Conservation (phyloP, 306 rosid genomes). For the Vigna angularis region DNA sequence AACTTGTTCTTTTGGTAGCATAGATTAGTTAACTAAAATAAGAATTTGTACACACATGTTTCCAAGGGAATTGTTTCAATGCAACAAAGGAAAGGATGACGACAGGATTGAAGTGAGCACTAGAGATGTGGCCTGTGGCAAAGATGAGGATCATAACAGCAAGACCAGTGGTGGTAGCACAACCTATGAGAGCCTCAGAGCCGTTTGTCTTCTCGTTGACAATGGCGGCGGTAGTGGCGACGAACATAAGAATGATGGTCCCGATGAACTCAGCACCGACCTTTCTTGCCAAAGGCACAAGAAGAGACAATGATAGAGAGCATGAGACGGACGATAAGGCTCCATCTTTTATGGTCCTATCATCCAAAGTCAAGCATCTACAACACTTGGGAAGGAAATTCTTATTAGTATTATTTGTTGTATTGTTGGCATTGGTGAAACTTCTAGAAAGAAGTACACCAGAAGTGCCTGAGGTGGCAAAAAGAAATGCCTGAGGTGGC, state of each 20-base stretch:
- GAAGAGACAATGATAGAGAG: slow-evolving; percentile 62
- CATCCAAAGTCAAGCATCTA: slow-evolving; percentile 61
- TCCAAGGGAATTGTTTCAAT: slow-evolving; percentile 88
- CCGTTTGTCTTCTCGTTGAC: slow-evolving; percentile 79
- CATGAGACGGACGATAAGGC: slow-evolving; percentile 63
- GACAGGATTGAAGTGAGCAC: slow-evolving; percentile 92
- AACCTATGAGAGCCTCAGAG: slow-evolving; percentile 69
- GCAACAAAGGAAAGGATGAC: slow-evolving; percentile 91
- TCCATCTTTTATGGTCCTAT: slow-evolving; percentile 76
- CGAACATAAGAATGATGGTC: slow-evolving; percentile 73
- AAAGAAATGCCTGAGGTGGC: not conserved
- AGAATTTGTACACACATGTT: slow-evolving; percentile 40
- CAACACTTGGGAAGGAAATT: slow-evolving; percentile 64
- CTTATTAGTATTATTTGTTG: slow-evolving; percentile 17
- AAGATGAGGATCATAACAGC: slow-evolving; percentile 82
- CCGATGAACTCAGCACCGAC: slow-evolving; percentile 96
- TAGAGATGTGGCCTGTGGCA: slow-evolving; percentile 88
- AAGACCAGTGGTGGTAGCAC: slow-evolving; percentile 77
- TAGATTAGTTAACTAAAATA: not conserved
- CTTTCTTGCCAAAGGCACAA: slow-evolving; percentile 70
- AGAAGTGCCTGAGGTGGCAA: slow-evolving; percentile 81
- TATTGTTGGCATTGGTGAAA: slow-evolving; percentile 27
- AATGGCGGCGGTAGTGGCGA: slow-evolving; percentile 76
- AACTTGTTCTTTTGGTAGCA: not conserved
- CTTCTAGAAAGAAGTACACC: slow-evolving; percentile 79